Evolutionary conservation across 2,329 filamentous ascomycete species (phyloP).

Genomic region (Clarireedia hainanense): DNA sequence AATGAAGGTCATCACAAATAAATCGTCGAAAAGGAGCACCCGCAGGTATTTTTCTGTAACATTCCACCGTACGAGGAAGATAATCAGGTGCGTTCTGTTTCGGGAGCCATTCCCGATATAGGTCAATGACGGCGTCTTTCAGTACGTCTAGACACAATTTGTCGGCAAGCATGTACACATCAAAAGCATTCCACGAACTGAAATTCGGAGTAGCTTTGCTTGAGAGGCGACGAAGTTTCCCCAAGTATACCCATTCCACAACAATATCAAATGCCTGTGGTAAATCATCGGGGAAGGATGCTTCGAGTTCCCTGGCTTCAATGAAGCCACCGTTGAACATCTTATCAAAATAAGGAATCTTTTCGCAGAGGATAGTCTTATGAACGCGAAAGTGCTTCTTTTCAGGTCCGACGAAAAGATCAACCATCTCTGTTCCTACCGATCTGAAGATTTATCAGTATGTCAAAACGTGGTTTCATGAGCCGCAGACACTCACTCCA

Average conservation of each 20-base stretch:
- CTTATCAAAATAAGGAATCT: constrained; percentile 7
- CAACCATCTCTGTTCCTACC: constrained; percentile 11
- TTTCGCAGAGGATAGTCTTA: constrained; percentile 5
- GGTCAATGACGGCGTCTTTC: neutral
- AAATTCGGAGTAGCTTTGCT: too few relatives aligned
- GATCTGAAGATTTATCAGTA: neutral
- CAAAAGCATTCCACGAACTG: neutral
- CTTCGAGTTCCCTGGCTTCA: neutral
- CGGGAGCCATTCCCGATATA: too few relatives aligned
- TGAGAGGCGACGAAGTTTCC: neutral
- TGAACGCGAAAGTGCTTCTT: constrained; percentile 5
- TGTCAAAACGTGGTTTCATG: neutral
- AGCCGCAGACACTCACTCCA: neutral
- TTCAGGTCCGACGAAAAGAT: constrained; percentile 12
- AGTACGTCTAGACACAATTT: neutral
- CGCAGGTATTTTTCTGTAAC: too few relatives aligned
- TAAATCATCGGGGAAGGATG: constrained; percentile 11
- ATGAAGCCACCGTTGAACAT: constrained; percentile 11
- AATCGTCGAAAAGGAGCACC: too few relatives aligned
- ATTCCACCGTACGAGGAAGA: too few relatives aligned
- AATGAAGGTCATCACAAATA: too few relatives aligned
- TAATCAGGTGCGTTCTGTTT: too few relatives aligned
- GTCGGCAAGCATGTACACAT: neutral
- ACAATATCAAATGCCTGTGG: constrained; percentile 6
- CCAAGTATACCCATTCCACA: neutral